Evolutionary conservation across 1,284 basidiomycete species (phyloP).

Genomic region (Gomphus bonarii): DNA sequence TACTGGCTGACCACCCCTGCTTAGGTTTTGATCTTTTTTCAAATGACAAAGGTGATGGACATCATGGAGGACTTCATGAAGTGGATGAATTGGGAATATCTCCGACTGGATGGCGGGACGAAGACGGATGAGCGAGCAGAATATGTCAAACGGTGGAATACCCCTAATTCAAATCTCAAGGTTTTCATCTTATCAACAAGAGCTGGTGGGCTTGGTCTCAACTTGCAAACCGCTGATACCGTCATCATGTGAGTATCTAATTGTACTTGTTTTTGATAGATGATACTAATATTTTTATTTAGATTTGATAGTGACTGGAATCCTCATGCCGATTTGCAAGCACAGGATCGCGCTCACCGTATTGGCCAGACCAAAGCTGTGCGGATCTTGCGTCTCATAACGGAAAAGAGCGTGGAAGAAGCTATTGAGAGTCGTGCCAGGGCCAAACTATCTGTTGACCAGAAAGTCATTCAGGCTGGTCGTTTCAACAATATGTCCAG

Average conservation of each 20-base stretch:
- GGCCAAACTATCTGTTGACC: slow-evolving; percentile 97
- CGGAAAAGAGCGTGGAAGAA: slow-evolving; percentile 97
- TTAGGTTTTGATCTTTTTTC: slow-evolving; percentile 97
- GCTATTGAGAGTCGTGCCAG: slow-evolving; percentile 92
- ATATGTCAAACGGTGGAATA: slow-evolving; percentile 88
- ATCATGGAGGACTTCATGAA: slow-evolving; percentile 98
- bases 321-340: slow-evolving; percentile 96
- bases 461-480: slow-evolving; percentile 98
- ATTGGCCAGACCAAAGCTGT: slow-evolving; percentile 98
- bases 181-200: slow-evolving; percentile 96
- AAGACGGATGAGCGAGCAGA: slow-evolving; percentile 96
- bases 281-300: slow-evolving; percentile 1
- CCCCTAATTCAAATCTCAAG: slow-evolving; percentile 80
- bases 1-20: slow-evolving; percentile 8
- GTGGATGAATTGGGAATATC: slow-evolving; percentile 83
- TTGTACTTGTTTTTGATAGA: slow-evolving; percentile 11
- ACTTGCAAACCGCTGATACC: slow-evolving; percentile 96
- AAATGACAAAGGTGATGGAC: slow-evolving; percentile 99
- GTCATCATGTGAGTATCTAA: slow-evolving; percentile 83
- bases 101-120: slow-evolving; percentile 94
- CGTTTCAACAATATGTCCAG: slow-evolving; percentile 99
- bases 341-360: slow-evolving; percentile 98
- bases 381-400: slow-evolving; percentile 93
- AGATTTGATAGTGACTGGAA: slow-evolving; percentile 88
- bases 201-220: slow-evolving; percentile 95